These are phyloP conservation scores for Hericium alpestre DNA, from an alignment of 768 basidiomycete species.

Conservation along the genomic window DNA sequence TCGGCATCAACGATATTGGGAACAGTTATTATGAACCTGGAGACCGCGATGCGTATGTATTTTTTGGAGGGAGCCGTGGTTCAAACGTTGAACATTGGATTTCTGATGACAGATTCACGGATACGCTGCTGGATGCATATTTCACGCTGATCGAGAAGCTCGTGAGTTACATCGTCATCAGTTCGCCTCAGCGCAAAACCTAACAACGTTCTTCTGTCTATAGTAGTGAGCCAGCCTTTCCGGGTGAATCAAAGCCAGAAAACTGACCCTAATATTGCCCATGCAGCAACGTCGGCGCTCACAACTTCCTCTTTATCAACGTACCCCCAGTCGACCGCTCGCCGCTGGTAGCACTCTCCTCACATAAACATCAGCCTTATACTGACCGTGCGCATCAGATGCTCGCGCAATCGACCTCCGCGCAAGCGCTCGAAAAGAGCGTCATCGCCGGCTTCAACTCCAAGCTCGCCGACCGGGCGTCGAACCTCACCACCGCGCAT, in stretches of 20 bases:
- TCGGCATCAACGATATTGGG: constrained; percentile 64
- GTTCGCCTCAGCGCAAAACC: neutral
- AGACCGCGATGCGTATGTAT: constrained; percentile 37
- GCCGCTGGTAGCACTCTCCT: constrained; percentile 40
- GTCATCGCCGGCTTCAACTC: constrained; percentile 45
- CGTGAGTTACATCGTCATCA: constrained; percentile 21
- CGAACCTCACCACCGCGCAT: constrained; percentile 32
- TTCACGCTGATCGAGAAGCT: constrained; percentile 41
- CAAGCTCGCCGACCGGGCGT: constrained; percentile 32
- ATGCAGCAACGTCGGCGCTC: constrained; percentile 34
- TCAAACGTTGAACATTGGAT: too few relatives aligned
- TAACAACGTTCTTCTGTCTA: neutral
- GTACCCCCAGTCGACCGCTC: constrained; percentile 51
- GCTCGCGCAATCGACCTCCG: constrained; percentile 30
- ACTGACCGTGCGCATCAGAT: constrained; percentile 27
- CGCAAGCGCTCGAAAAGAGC: constrained; percentile 30
- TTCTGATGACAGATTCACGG: constrained; percentile 32
- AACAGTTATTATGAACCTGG: constrained; percentile 40
- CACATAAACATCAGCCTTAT: constrained; percentile 28
- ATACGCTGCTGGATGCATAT: constrained; percentile 36
- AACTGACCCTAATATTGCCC: neutral
- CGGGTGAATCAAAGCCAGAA: neutral
- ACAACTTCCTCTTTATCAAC: constrained; percentile 54
- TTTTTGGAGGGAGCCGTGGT: neutral
- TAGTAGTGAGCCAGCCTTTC: neutral